Percentiles rank a stretch among this genome's conserved stretches.
Conservation (phyloP, 345 rosid genomes). For the Brassica incana region DNA sequence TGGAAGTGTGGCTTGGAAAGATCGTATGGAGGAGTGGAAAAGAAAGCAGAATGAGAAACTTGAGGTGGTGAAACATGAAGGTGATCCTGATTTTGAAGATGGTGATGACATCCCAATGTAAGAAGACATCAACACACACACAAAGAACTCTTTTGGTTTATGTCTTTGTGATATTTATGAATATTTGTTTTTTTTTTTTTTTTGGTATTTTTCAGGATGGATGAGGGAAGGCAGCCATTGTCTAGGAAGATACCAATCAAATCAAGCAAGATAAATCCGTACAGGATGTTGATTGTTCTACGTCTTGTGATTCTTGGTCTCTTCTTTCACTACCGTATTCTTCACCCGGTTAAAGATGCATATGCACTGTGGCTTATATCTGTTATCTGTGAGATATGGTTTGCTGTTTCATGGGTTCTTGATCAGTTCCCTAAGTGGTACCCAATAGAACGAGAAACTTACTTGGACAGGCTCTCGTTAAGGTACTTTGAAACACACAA, state of each 20-base stretch:
- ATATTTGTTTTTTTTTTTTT: background rate
- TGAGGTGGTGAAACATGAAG: conserved; percentile 87
- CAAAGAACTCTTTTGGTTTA: background rate
- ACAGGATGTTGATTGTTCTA: conserved; percentile 73
- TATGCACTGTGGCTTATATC: conserved; percentile 96
- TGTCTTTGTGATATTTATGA: conserved; percentile 21
- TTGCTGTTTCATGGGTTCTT: conserved; percentile 94
- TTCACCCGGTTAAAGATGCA: conserved; percentile 87
- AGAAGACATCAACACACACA: conserved; percentile 20
- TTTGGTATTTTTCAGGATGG: conserved; percentile 69
- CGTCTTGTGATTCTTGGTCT: conserved; percentile 90
- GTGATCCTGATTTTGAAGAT: conserved; percentile 70
- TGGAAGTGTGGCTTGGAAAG: conserved; percentile 99
- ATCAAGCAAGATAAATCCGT: conserved; percentile 97
- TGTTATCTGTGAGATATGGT: conserved; percentile 98
- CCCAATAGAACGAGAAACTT: conserved; percentile 89
- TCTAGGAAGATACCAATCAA: conserved; percentile 91
- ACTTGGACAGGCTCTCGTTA: conserved; percentile 87
- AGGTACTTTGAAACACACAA: conserved; percentile 48
- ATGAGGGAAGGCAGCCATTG: conserved; percentile 99
- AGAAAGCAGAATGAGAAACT: conserved; percentile 79
- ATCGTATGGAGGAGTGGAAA: conserved; percentile 96
- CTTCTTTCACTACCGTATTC: conserved; percentile 91
- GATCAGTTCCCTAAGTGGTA: conserved; percentile 99
- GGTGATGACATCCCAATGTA: conserved; percentile 90